Evolutionary conservation across 2,329 filamentous ascomycete species (phyloP), one percentile per base, ranked within the genome.

Genomic region (Dothistroma pini): DNA sequence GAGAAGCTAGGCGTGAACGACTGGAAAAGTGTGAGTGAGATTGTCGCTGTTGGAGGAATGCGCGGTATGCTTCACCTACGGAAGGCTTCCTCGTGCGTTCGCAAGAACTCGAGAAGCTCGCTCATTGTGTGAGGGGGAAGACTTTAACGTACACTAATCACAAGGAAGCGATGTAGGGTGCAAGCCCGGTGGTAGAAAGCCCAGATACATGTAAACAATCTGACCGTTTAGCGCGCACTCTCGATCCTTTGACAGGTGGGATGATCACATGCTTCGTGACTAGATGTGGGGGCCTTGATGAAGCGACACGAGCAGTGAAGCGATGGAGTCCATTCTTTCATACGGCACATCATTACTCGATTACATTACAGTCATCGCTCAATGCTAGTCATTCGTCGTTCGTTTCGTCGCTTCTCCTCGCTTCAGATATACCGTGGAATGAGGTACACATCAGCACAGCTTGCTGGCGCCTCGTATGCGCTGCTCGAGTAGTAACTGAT

Each of bases 1-100:
- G 86, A 5, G 91, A 93, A 12, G 90, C 87, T 12, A 96, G 82
- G 54, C 92, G 89, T 65, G 87, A 84, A 78, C 88, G 91, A 66
- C 74, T 75, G 22, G 22, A 53, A 51, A 14, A n/a, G 21, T 48
- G 54, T 64, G 58, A 65, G 66, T 41, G 35, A 48, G 52, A n/a
- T 48, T 35, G 54, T 41, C 31, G 41, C 56, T 53, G 22, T 54
- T 49, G 29, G 38, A 49, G n/a, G 51, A 32, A 34, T 54, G 54
- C 38, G 49, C 29, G 61, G 57, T 62, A 61, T 66, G 53, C 61
- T 69, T 66, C 71, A 80, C 79, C 76, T 80, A 69, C 75, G 75
- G 63, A 79, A 78, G 8, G 77, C 75, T 71, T 80, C 76, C 74
- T 84, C 83, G 65, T 83, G 77, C 48, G 75, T 72, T 54, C 78